phyloP scores from a whole-genome alignment of 1,284 basidiomycete species.

The Moesziomyces globuligerus region DNA sequence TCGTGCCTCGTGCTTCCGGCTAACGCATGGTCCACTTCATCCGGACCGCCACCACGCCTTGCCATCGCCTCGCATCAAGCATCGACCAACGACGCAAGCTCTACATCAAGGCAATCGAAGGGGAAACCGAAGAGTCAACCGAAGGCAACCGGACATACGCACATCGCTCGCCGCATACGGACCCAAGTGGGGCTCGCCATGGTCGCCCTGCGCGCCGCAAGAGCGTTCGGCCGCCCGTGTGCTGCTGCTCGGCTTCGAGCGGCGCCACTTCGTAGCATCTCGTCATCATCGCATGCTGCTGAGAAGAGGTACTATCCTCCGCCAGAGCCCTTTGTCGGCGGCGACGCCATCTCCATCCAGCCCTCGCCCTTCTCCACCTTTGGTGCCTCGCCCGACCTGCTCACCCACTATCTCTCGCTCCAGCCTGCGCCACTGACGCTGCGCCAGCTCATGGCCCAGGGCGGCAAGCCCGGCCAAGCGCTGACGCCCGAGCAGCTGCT shows the following conservation, averaged over 20 bases:
- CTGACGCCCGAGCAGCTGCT: constrained; percentile 57
- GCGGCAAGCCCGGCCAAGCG: constrained; percentile 52
- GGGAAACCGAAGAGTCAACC: too few species aligned
- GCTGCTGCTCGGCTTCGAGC: too few species aligned
- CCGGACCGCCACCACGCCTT: too few species aligned
- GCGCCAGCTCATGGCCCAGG: constrained; percentile 57
- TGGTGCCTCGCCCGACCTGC: constrained; percentile 59
- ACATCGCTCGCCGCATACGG: too few species aligned
- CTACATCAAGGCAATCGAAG: too few species aligned
- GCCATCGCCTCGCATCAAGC: too few species aligned
- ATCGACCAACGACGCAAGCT: too few species aligned
- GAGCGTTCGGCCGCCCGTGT: constrained; percentile 6
- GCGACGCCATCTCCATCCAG: constrained; percentile 21
- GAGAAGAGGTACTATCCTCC: constrained; percentile 47
- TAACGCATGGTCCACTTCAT: not conserved
- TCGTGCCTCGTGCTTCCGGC: too few species aligned
- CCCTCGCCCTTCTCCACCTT: constrained; percentile 52
- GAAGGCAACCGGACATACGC: too few species aligned
- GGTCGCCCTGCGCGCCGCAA: constrained; percentile 10
- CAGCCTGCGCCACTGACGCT: constrained; percentile 61
- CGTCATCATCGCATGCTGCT: constrained; percentile 14
- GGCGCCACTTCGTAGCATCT: constrained; percentile 5
- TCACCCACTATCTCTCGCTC: constrained; percentile 51
- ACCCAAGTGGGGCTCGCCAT: not conserved
- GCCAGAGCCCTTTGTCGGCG: constrained; percentile 39